Evolutionary conservation across 345 rosid species (phyloP), one percentile per base, ranked within the genome.

Genomic region (Anacardium occidentale): DNA sequence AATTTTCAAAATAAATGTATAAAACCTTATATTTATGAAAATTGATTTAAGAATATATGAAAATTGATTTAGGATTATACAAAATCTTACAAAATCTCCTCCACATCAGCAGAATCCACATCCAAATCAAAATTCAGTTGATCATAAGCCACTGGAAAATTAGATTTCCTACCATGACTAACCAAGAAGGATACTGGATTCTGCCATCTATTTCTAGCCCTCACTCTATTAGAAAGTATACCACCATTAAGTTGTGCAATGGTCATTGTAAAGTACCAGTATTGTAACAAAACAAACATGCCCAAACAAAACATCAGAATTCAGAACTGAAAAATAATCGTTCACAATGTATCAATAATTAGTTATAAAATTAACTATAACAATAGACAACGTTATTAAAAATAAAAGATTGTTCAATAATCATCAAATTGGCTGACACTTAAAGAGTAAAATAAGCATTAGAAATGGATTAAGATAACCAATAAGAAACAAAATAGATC

Each of bases 91-190:
- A n/a, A n/a, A n/a, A n/a, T 71, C 1, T 15, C 51, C 68, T 78
- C 77, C 60, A 75, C 48, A 69, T 80, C 76, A 22, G 76, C 57
- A 47, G 88, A 75, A 37, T 83, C 91, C 44, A 80, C 71, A 54
- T 83, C 83, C 52, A 62, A 81, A 22, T 78, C 90, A 64, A 90
- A 75, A 75, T 82, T 83, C 26, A 55, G 59, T 74, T 83, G 89
- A 80, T 75, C 82, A 64, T 18, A 61, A 72, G 61, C 78, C 47
- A 74, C 75, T 15, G 71, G 75, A 74, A 70, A 64, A 67, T 14
- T 48, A 10, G 44, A 69, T 73, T 75, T 87, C 61, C 86, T 81
- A 24, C 76, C 55, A 59, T 61, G 75, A 64, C 68, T 68, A 76
- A 78, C 74, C 66, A 75, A 66, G 1, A 85, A 85, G 21, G 79